phyloP scores from a whole-genome alignment of 1,139 yeast species.

The Pneumocystis canis region DNA sequence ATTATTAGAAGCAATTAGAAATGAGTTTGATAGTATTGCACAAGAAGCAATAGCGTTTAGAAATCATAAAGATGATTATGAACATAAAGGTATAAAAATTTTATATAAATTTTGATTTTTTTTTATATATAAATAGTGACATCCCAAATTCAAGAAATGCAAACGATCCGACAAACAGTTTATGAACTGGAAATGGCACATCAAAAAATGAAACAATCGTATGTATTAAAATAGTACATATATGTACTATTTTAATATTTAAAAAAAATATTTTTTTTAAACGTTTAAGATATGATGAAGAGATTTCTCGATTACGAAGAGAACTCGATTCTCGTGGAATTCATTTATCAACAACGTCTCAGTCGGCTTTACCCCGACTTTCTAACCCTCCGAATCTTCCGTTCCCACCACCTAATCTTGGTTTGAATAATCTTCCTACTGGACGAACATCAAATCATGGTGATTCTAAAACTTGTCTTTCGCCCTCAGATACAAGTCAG shows the following conservation, averaged over 20 bases:
- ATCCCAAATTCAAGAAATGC: slow-evolving; percentile 89
- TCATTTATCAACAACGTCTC: slow-evolving; percentile 15
- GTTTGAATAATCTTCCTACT: neutral
- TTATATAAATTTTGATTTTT: too few relatives aligned
- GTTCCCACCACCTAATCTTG: slow-evolving; percentile 5
- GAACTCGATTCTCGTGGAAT: slow-evolving; percentile 48
- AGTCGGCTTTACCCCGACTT: slow-evolving; percentile 11
- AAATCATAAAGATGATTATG: slow-evolving; percentile 87
- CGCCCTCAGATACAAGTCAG: neutral
- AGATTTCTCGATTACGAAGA: slow-evolving; percentile 67
- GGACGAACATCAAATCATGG: neutral
- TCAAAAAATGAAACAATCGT: slow-evolving; percentile 80
- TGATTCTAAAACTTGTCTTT: neutral
- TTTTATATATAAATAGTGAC: slow-evolving; percentile 29
- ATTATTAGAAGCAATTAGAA: slow-evolving; percentile 79
- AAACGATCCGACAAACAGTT: slow-evolving; percentile 84
- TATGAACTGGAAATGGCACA: slow-evolving; percentile 90
- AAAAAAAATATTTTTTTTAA: neutral
- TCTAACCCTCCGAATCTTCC: slow-evolving; percentile 3
- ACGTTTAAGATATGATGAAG: slow-evolving; percentile 56
- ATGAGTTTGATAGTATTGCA: slow-evolving; percentile 75
- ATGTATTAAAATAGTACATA: too few relatives aligned
- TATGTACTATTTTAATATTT: too few relatives aligned
- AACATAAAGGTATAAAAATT: slow-evolving; percentile 43
- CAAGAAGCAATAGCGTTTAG: slow-evolving; percentile 78